Evolutionary conservation across 1,284 basidiomycete species (phyloP).

Genomic region (Kwoniella shivajii): DNA sequence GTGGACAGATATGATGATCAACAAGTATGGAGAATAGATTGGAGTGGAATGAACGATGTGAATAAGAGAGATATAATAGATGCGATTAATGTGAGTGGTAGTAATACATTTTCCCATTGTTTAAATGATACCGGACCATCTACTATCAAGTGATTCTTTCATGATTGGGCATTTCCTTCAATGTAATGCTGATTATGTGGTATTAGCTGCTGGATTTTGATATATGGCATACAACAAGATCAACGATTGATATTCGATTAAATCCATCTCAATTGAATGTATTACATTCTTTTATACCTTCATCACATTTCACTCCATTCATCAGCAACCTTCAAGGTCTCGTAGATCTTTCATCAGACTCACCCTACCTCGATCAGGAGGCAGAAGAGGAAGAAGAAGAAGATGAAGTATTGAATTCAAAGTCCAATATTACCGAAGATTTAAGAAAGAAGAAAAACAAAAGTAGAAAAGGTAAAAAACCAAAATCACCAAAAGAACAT

Average conservation of each 20-base stretch:
- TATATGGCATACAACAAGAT: constrained; percentile 44
- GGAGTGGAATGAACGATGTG: constrained; percentile 6
- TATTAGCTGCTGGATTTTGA: constrained; percentile 48
- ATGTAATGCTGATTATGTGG: too few species aligned
- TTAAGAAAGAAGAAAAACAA: not conserved
- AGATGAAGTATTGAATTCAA: not conserved
- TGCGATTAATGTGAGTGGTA: constrained; percentile 30
- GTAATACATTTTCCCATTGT: too few species aligned
- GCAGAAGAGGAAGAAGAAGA: not conserved
- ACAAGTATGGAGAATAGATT: constrained; percentile 40
- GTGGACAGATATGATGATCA: constrained; percentile 34
- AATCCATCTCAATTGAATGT: constrained; percentile 10
- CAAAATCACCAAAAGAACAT: constrained; percentile 1
- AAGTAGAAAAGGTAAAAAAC: not conserved
- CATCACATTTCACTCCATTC: constrained; percentile 17
- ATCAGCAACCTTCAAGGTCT: constrained; percentile 43
- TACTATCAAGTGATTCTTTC: not conserved
- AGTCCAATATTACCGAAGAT: not conserved
- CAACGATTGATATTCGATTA: constrained; percentile 40
- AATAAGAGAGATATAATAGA: constrained; percentile 19
- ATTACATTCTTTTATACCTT: constrained; percentile 10
- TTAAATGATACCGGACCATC: too few species aligned
- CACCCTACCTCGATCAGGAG: not conserved
- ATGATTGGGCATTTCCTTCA: not conserved
- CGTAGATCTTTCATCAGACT: constrained; percentile 19